These are phyloP conservation scores for Lagenaria siceraria DNA, from an alignment of 306 rosid species.

Conservation along the genomic window DNA sequence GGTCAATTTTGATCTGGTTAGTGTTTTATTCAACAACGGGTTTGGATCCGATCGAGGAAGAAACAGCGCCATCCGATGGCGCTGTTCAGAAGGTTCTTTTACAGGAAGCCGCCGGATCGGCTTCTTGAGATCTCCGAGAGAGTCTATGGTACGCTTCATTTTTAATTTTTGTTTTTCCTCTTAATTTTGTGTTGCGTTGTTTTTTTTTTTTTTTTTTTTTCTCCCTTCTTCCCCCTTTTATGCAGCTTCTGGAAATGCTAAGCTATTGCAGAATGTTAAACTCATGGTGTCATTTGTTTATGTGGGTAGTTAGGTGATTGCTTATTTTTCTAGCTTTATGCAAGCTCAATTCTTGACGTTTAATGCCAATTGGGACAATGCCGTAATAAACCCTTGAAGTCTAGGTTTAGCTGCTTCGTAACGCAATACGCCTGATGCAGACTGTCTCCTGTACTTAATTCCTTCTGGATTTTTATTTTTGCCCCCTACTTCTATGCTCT, in stretches of 20 bases:
- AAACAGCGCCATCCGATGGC: slow-evolving; percentile 99
- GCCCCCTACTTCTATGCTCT: neutral
- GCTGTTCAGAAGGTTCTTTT: slow-evolving; percentile 97
- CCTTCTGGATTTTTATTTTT: neutral
- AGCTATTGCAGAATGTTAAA: neutral
- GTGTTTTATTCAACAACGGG: slow-evolving; percentile 34
- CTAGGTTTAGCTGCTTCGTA: slow-evolving; percentile 8
- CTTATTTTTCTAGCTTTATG: neutral
- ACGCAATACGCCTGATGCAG: neutral
- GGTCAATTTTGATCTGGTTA: slow-evolving; percentile 5
- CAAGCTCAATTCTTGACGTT: neutral
- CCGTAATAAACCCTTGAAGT: neutral
- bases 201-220: neutral
- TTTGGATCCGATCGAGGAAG: slow-evolving; percentile 88
- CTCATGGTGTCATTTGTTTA: neutral
- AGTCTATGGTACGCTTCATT: slow-evolving; percentile 57
- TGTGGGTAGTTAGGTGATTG: neutral
- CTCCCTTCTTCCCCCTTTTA: neutral
- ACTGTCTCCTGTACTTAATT: neutral
- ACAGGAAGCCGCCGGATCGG: slow-evolving; percentile 99
- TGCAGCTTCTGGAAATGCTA: neutral
- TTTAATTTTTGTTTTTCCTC: neutral
- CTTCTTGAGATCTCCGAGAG: slow-evolving; percentile 97
- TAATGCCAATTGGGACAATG: neutral
- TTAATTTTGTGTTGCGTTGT: neutral